These are phyloP conservation scores for Pleurotus tuoliensis DNA, from an alignment of 768 basidiomycete genomes.

Conservation along the genomic window DNA sequence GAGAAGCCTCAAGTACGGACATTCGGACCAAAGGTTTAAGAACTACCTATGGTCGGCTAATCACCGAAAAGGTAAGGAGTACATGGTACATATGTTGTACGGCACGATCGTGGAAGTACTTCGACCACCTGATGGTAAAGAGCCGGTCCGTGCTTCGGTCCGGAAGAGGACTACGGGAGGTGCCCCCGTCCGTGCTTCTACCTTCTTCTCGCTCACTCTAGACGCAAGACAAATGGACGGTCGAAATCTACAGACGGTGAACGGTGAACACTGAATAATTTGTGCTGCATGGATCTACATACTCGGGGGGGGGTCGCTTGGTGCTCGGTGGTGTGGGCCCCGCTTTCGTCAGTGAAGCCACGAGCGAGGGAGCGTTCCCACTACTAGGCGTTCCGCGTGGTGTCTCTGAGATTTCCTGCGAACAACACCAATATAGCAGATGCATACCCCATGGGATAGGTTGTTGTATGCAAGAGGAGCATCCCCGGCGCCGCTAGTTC, in stretches of 20 bases:
- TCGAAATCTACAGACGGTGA: not conserved
- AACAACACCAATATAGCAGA: no score
- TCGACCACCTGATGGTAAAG: not conserved
- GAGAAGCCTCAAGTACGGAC: conserved; percentile 10
- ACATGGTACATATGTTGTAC: conserved; percentile 1
- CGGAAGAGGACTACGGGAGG: not conserved
- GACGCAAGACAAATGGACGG: not conserved
- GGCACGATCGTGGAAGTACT: not conserved
- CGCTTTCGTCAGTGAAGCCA: no score
- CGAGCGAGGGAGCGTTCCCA: no score
- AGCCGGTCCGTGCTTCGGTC: conserved; percentile 2
- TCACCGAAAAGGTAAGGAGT: not conserved
- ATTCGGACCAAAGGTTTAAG: not conserved
- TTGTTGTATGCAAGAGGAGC: no score
- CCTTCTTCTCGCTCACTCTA: not conserved
- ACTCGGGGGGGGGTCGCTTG: not conserved
- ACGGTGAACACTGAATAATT: not conserved
- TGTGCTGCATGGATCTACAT: not conserved
- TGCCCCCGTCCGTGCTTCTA: not conserved
- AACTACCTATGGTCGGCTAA: not conserved
- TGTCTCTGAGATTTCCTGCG: no score
- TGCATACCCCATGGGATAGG: no score
- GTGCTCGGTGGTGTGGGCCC: not conserved
- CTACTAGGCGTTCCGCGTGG: no score
- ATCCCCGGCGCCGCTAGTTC: no score